Evolutionary conservation across 495 filamentous ascomycete species (phyloP).

Genomic region (Talaromyces thailandensis): DNA sequence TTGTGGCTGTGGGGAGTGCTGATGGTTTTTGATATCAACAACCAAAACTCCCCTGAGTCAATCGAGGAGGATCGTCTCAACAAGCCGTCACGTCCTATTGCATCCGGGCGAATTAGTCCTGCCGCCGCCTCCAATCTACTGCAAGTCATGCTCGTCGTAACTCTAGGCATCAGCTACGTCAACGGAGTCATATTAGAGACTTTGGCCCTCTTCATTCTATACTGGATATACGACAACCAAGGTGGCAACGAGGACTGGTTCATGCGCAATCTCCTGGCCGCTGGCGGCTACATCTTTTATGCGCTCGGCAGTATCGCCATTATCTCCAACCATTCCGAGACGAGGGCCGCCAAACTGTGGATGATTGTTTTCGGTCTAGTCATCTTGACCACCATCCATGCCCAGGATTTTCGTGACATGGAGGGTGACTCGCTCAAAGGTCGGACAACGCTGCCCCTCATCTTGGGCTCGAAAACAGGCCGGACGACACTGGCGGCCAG

Average conservation of each 20-base stretch:
- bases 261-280: conserved; percentile 11
- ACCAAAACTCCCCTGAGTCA: conserved; percentile 10
- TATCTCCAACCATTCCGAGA: background rate
- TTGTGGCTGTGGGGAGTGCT: conserved; percentile 2
- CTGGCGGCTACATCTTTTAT: conserved; percentile 9
- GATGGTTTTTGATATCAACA: conserved; percentile 15
- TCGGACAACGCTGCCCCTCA: conserved; percentile 29
- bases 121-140: conserved; percentile 8
- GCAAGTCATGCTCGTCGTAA: conserved; percentile 8
- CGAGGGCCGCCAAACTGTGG: conserved; percentile 6
- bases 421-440: conserved; percentile 20
- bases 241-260: conserved; percentile 9
- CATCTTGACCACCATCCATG: conserved; percentile 25
- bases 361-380: conserved; percentile 22
- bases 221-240: conserved; percentile 11
- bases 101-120: conserved; percentile 9
- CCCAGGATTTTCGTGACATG: conserved; percentile 15
- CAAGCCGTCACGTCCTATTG: conserved; percentile 14
- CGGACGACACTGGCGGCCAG: conserved; percentile 27
- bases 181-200: conserved; percentile 2
- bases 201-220: conserved; percentile 7
- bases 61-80: conserved; percentile 15
- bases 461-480: conserved; percentile 33
- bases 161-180: conserved; percentile 2
- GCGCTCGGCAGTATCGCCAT: background rate